These are phyloP conservation scores for Pseudogymnoascus sp. DNA, from an alignment of 2,329 filamentous ascomycete genomes.

Conservation along the genomic window DNA sequence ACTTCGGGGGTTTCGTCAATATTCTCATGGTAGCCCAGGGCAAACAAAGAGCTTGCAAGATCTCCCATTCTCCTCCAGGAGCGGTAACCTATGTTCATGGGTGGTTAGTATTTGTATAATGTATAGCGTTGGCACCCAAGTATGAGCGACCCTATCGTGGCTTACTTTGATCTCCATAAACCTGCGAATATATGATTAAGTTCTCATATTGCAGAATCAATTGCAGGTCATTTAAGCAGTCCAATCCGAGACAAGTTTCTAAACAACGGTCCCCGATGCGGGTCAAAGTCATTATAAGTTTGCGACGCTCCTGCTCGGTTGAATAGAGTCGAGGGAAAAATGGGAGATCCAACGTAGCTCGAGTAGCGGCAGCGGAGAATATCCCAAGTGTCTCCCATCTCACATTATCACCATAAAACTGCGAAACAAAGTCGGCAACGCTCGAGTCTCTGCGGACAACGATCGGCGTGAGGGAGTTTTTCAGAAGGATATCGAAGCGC, in stretches of 20 bases:
- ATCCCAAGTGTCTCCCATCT: slow-evolving; percentile 14
- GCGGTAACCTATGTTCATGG: slow-evolving; percentile 33
- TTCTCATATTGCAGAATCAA: slow-evolving; percentile 40
- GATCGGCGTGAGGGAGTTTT: neutral
- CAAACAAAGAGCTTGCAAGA: slow-evolving; percentile 38
- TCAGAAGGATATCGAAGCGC: neutral
- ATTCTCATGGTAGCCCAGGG: slow-evolving; percentile 40
- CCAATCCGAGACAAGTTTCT: slow-evolving; percentile 21
- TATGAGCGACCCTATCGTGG: neutral
- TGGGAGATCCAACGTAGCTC: slow-evolving; percentile 20
- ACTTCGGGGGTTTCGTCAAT: slow-evolving; percentile 24
- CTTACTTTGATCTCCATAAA: slow-evolving; percentile 39
- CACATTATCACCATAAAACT: slow-evolving; percentile 4
- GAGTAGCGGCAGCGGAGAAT: slow-evolving; percentile 11
- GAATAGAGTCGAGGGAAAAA: slow-evolving; percentile 14
- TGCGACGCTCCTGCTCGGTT: slow-evolving; percentile 15
- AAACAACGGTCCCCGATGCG: slow-evolving; percentile 21
- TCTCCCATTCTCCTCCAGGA: slow-evolving; percentile 42
- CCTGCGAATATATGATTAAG: slow-evolving; percentile 37
- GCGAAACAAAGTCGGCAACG: neutral
- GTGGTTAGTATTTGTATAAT: neutral
- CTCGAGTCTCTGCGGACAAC: neutral
- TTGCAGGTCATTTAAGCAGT: slow-evolving; percentile 38
- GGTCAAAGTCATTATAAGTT: slow-evolving; percentile 18
- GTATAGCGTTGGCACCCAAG: neutral